These are phyloP conservation scores for Chlorella sp. DNA, from an alignment of 139 green algal species.

Conservation along the genomic window DNA sequence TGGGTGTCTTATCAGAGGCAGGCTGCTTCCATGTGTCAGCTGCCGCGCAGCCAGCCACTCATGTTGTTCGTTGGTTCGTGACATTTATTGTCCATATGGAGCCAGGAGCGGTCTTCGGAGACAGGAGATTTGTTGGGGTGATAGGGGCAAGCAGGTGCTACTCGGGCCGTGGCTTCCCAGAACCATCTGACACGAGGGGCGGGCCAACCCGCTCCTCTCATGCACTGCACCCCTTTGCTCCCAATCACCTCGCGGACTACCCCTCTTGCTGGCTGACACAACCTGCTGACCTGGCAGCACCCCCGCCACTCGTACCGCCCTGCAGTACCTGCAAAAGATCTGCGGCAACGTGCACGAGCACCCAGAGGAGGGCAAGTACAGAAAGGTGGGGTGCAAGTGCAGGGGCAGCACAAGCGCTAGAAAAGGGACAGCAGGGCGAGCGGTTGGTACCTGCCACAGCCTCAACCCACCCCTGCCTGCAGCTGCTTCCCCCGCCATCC, in stretches of 20 bases:
- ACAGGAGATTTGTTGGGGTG: too few relatives aligned
- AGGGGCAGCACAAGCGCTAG: not conserved
- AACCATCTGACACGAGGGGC: too few relatives aligned
- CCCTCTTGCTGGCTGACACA: too few relatives aligned
- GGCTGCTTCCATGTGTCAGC: too few relatives aligned
- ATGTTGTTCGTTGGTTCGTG: not conserved
- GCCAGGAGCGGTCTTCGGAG: too few relatives aligned
- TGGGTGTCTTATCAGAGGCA: too few relatives aligned
- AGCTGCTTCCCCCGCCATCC: not conserved
- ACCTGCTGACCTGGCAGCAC: too few relatives aligned
- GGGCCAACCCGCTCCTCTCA: too few relatives aligned
- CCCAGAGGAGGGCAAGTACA: constrained; percentile 61
- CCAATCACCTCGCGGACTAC: not conserved
- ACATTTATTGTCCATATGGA: too few relatives aligned
- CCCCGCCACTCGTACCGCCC: too few relatives aligned
- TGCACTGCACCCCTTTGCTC: not conserved
- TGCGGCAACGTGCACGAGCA: constrained; percentile 61
- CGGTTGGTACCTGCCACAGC: not conserved
- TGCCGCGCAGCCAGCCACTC: not conserved
- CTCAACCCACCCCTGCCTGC: not conserved
- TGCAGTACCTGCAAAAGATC: constrained; percentile 42
- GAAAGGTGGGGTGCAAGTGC: constrained; percentile 33
- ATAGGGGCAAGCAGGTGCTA: not conserved
- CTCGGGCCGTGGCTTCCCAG: too few relatives aligned
- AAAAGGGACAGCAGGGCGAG: not conserved